phyloP scores from a whole-genome alignment of 2,329 filamentous ascomycete genomes.

The Lecanoromycetidae sp. region DNA sequence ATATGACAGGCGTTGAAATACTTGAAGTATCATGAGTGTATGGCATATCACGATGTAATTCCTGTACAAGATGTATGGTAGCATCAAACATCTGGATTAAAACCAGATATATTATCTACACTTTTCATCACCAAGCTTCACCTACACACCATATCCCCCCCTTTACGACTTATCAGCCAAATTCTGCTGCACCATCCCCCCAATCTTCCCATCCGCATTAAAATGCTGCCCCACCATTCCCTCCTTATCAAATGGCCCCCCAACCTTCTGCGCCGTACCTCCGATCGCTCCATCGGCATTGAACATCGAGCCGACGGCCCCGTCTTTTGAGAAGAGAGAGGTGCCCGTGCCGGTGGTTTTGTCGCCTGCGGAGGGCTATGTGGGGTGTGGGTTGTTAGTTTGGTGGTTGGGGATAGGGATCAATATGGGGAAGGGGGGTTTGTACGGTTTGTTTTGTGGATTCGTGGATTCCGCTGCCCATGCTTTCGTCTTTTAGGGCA shows the following conservation, averaged over 20 bases:
- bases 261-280: conserved; percentile 27
- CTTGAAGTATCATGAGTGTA: background rate
- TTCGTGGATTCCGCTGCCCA: conserved; percentile 17
- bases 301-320: conserved; percentile 27
- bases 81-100: too few species aligned
- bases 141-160: too few species aligned
- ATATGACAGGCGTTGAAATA: background rate
- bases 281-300: conserved; percentile 28
- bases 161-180: conserved; percentile 23
- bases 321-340: conserved; percentile 23
- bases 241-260: conserved; percentile 27
- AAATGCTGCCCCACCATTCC: conserved; percentile 31
- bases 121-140: too few species aligned
- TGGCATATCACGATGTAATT: background rate
- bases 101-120: too few species aligned
- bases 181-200: conserved; percentile 26
- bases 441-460: conserved; percentile 16
- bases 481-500: conserved; percentile 15
- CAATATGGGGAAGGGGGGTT: background rate
- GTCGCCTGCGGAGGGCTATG: conserved; percentile 16
- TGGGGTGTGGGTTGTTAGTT: too few species aligned
- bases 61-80: too few species aligned
- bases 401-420: background rate
- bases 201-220: conserved; percentile 26
- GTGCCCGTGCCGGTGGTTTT: conserved; percentile 17